Evolutionary conservation across 345 rosid species (phyloP).

Genomic region (Cochlearia excelsa): DNA sequence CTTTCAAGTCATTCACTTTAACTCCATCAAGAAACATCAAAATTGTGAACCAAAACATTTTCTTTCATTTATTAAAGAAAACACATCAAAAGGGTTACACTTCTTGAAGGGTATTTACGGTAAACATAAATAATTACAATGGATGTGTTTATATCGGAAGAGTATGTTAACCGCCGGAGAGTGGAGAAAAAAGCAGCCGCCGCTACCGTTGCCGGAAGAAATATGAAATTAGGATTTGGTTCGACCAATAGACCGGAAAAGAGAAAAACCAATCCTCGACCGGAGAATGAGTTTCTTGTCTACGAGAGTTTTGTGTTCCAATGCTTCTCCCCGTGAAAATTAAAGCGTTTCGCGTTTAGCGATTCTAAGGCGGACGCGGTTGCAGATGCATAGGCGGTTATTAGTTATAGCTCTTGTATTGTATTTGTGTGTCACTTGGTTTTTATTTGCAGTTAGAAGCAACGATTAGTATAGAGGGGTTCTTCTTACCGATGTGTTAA

Average conservation of each 20-base stretch:
- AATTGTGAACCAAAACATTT: conserved; percentile 13
- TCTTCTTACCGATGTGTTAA: background rate
- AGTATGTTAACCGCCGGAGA: conserved; percentile 54
- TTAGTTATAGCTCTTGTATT: conserved; percentile 8
- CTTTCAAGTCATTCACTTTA: conserved; percentile 3
- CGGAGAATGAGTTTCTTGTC: conserved; percentile 27
- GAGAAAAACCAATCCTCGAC: conserved; percentile 1
- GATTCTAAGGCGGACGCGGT: background rate
- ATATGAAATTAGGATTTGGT: background rate
- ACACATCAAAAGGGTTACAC: background rate
- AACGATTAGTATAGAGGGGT: background rate
- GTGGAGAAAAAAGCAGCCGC: conserved; percentile 49
- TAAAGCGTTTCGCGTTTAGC: background rate
- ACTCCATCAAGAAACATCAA: conserved; percentile 2
- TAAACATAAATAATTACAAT: conserved; percentile 10
- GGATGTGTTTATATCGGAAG: conserved; percentile 72
- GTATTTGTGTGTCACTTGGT: background rate
- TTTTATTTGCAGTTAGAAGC: background rate
- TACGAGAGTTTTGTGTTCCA: conserved; percentile 32
- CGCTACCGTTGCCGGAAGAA: conserved; percentile 33
- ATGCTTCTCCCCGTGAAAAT: conserved; percentile 27
- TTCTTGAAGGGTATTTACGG: background rate
- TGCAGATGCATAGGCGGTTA: conserved; percentile 11
- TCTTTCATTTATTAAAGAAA: background rate
- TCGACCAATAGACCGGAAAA: conserved; percentile 14